Conservation (phyloP, 768 basidiomycete species). For the Multifurca ochricompacta region DNA sequence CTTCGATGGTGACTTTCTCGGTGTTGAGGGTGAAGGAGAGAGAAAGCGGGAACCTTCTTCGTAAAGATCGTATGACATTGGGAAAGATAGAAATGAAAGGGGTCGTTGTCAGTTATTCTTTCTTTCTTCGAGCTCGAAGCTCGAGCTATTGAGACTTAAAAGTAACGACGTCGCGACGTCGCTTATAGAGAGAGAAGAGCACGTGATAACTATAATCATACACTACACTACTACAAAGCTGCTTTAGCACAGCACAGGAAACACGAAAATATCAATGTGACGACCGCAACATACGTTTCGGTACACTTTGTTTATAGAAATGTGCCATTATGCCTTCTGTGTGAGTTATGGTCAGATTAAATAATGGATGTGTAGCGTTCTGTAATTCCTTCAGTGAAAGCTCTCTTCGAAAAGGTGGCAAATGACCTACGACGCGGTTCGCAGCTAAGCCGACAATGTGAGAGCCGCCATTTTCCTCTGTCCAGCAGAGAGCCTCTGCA, state of each 20-base stretch:
- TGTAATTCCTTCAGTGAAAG: conserved; percentile 25
- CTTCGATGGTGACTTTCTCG: conserved; percentile 28
- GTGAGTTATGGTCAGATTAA: conserved; percentile 67
- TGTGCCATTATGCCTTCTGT: conserved; percentile 57
- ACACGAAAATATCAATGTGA: neutral
- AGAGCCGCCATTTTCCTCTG: conserved; percentile 54
- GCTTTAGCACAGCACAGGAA: neutral
- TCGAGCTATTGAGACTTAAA: too few relatives aligned
- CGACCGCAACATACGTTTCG: conserved; percentile 19
- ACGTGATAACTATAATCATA: too few relatives aligned
- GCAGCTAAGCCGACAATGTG: conserved; percentile 48
- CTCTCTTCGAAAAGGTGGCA: neutral
- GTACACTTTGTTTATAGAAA: conserved; percentile 59
- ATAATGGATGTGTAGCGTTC: conserved; percentile 79
- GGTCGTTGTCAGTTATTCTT: neutral
- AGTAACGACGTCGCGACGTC: too few relatives aligned
- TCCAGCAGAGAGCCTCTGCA: conserved; percentile 52
- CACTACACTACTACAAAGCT: neutral
- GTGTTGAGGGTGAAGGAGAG: conserved; percentile 22
- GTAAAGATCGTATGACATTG: conserved; percentile 16
- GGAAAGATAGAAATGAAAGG: neutral
- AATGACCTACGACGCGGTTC: conserved; percentile 52
- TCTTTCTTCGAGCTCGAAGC: too few relatives aligned
- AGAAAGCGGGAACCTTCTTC: conserved; percentile 27
- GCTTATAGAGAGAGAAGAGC: too few relatives aligned